Percentiles rank a stretch among this genome's conserved stretches.
These are phyloP conservation scores for Filobasidium uniguttulatum DNA, from an alignment of 1,284 basidiomycete species.

Conservation along the genomic window DNA sequence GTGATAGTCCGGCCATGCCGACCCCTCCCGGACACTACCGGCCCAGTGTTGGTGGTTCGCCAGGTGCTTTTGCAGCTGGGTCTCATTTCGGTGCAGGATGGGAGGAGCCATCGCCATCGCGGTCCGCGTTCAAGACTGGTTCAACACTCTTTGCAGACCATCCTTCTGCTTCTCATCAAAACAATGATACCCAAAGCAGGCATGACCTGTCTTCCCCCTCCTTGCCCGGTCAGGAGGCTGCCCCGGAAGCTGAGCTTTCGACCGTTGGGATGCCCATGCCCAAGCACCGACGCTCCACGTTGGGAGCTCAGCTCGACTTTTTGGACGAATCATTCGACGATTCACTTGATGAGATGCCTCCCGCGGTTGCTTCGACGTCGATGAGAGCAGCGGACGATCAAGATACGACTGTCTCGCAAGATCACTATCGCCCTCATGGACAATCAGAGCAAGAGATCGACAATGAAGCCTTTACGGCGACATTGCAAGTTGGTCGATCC, in stretches of 20 bases:
- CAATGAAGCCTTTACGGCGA: constrained; percentile 1
- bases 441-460: not conserved
- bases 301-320: not conserved
- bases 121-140: no score
- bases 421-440: not conserved
- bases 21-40: constrained; percentile 1
- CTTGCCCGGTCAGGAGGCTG: no score
- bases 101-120: no score
- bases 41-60: constrained; percentile 3
- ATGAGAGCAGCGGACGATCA: not conserved
- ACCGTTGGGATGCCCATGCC: constrained; percentile 21
- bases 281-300: constrained; percentile 7
- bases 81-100: not conserved
- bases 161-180: no score
- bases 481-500: constrained; percentile 16
- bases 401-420: constrained; percentile 3
- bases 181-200: constrained; percentile 4
- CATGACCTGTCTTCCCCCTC: no score
- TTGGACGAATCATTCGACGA: constrained; percentile 17
- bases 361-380: not conserved
- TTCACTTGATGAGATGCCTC: constrained; percentile 16
- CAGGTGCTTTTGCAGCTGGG: not conserved
- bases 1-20: constrained; percentile 10
- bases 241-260: constrained; percentile 13
- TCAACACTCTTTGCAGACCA: no score